A percentile compares a stretch with the other conserved stretches of the same genome.
Evolutionary conservation across 441 rosid genomes (phyloP).

Genomic region (Geranium incanum): DNA sequence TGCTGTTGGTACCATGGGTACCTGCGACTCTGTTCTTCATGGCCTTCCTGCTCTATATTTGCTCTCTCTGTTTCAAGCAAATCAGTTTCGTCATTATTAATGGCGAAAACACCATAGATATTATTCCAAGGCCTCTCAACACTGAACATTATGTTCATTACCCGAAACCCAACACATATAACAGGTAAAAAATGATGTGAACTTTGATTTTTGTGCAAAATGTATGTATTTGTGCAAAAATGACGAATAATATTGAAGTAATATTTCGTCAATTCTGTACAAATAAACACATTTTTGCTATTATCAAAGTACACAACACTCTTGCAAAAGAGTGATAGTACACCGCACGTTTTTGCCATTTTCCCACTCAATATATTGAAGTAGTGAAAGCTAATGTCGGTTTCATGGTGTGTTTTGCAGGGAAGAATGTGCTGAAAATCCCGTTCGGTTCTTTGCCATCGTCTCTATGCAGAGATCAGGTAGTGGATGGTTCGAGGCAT

Average conservation of each 20-base stretch:
- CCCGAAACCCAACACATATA: constrained; percentile 42
- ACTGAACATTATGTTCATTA: constrained; percentile 30
- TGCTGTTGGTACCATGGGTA: too few relatives aligned
- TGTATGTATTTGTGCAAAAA: too few relatives aligned
- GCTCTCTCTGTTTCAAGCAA: constrained; percentile 40
- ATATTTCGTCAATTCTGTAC: too few relatives aligned
- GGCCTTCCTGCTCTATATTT: constrained; percentile 26
- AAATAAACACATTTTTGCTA: too few relatives aligned
- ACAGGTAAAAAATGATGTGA: constrained; percentile 24
- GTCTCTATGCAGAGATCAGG: constrained; percentile 61
- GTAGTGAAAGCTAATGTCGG: not conserved
- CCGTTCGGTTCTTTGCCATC: constrained; percentile 45
- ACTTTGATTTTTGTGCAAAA: too few relatives aligned
- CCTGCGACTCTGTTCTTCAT: too few relatives aligned
- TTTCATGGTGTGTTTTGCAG: constrained; percentile 13
- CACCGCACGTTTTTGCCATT: too few relatives aligned
- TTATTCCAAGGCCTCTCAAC: constrained; percentile 17
- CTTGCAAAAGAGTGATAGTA: too few relatives aligned
- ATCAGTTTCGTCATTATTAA: constrained; percentile 15
- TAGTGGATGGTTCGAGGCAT: constrained; percentile 60
- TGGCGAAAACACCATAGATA: constrained; percentile 12
- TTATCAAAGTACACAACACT: too few relatives aligned
- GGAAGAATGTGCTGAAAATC: constrained; percentile 41
- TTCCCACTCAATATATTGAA: too few relatives aligned
- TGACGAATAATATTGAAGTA: too few relatives aligned